A percentile compares a stretch with the other conserved stretches of the same genome.
Evolutionary conservation across 2,329 filamentous ascomycete genomes (phyloP).

Genomic region (Immersiporthe knoxdaviesiana): DNA sequence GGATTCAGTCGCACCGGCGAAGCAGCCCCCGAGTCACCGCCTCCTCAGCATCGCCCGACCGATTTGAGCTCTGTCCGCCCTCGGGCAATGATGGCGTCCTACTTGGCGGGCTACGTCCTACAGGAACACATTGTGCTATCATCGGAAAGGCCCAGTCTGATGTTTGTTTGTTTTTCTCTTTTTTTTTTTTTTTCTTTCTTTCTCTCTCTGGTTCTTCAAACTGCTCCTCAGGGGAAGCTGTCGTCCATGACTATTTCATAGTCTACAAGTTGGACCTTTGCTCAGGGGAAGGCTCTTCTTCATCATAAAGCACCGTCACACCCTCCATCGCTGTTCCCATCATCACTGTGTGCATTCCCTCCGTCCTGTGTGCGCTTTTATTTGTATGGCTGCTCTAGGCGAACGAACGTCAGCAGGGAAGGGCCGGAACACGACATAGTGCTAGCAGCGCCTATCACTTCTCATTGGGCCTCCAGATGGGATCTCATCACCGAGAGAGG

Average conservation of each 20-base stretch:
- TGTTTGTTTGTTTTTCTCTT: not conserved
- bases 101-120: not conserved
- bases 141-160: not conserved
- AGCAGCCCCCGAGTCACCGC: not conserved
- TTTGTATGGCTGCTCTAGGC: slow-evolving; percentile 1
- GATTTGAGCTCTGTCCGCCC: not conserved
- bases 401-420: slow-evolving; percentile 5
- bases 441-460: not conserved
- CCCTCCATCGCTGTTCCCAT: not conserved
- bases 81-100: not conserved
- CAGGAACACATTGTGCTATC: not conserved
- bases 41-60: not conserved
- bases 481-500: slow-evolving; percentile 7
- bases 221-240: not conserved
- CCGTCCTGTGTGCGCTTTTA: not conserved
- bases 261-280: not conserved
- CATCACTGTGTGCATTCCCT: not conserved
- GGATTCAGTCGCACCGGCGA: not conserved
- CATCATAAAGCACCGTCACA: not conserved
- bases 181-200: not conserved
- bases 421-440: slow-evolving; percentile 2
- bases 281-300: not conserved
- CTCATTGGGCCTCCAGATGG: not conserved
- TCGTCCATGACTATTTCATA: not conserved
- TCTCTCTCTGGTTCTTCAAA: not conserved